Base-by-base conservation (phyloP, 2,329 filamentous ascomycete genomes). In the Ramularia collo-cygni region DNA sequence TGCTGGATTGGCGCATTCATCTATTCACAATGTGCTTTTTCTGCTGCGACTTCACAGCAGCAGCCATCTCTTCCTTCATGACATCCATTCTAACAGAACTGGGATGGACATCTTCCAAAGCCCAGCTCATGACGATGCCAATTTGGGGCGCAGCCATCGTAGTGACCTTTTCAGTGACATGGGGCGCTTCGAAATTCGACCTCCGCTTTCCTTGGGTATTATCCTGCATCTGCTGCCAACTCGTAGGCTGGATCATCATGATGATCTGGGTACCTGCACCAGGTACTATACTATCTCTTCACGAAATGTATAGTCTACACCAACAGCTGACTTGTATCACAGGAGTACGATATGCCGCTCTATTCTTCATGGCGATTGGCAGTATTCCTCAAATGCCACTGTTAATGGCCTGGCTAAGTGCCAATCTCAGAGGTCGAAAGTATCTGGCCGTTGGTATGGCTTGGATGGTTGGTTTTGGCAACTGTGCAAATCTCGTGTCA, bases 281-380 rank as follows among this genome's bases (percentile, higher is more conserved):
- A 15, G 40, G 21, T 24, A 24, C 10, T 24, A 24, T 24, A 6
- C 21, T 24, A n/a, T n/a, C n/a, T n/a, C n/a, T n/a, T n/a, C n/a
- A n/a, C n/a, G n/a, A n/a, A n/a, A n/a, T n/a, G n/a, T n/a, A n/a
- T n/a, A n/a, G n/a, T n/a, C n/a, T n/a, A 24, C 21, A 24, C 21
- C 21, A 10, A 6, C 21, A 24, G 10, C 21, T 24, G 21, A 24
- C 21, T 6, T 6, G 10, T 24, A 10, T 24, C 6, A 6, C 21
- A 24, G 21, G 35, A 13, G 40, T 43, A 4, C 29, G 40, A 3
- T 38, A 43, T 17, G 35, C 40, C 1, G 40, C 40, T 9, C 16
- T 43, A 8, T 43, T 43, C 40, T 37, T 43, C 35, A 43, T 43
- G 40, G 38, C 35, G 18, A 43, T 43, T 19, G 40, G 40, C 24